Conservation (phyloP, 768 basidiomycete genomes). For the Mycena galopus region DNA sequence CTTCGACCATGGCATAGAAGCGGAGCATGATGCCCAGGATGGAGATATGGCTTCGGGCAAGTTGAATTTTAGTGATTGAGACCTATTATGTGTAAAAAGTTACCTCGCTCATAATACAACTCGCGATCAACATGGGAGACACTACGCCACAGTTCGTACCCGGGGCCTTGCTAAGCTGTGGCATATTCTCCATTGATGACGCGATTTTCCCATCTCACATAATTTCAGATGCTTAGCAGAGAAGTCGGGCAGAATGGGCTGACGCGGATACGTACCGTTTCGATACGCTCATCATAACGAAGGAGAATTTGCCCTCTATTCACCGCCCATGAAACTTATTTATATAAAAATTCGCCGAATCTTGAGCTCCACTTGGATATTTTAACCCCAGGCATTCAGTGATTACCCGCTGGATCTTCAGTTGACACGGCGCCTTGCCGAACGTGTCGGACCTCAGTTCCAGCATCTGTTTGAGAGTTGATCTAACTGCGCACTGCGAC, state of each 20-base stretch:
- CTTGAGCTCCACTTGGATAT: conserved; percentile 8
- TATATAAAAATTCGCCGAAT: neutral
- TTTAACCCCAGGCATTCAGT: conserved; percentile 3
- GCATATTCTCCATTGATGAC: conserved; percentile 1
- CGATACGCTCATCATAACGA: neutral
- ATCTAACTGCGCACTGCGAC: no score
- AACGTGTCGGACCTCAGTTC: conserved; percentile 9
- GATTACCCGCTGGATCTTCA: neutral
- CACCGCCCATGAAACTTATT: neutral
- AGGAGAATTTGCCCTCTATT: conserved; percentile 5
- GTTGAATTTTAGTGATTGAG: no score
- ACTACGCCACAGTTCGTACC: conserved; percentile 1
- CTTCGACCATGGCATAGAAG: no score
- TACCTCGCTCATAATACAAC: no score
- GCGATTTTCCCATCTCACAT: conserved; percentile 9
- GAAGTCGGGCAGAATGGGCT: conserved; percentile 4
- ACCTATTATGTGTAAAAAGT: no score
- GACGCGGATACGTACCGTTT: conserved; percentile 7
- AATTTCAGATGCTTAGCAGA: conserved; percentile 1
- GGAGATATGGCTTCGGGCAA: no score
- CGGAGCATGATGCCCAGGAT: no score
- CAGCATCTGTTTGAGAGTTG: conserved; percentile 10
- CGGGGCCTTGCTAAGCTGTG: neutral
- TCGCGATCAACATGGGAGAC: no score
- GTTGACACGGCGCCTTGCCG: no score